These are phyloP conservation scores for Corynespora cassiicola DNA, from an alignment of 2,329 filamentous ascomycete species.

Conservation along the genomic window DNA sequence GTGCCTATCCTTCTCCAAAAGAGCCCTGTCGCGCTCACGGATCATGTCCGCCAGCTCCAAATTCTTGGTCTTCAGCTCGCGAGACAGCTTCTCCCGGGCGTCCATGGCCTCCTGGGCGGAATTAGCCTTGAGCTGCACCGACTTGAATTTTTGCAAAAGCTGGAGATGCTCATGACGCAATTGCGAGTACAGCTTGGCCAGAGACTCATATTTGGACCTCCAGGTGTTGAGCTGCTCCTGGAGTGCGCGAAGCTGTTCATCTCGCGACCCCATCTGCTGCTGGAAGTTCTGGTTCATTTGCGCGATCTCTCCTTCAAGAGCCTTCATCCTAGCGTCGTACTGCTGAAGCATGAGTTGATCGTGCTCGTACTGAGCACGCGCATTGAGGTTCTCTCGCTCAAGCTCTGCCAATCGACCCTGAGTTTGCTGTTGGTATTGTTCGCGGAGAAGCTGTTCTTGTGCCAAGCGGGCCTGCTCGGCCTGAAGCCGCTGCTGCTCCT, in stretches of 20 bases:
- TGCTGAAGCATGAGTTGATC: slow-evolving; percentile 97
- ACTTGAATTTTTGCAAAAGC: slow-evolving; percentile 93
- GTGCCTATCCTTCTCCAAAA: slow-evolving; percentile 91
- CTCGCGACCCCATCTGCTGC: slow-evolving; percentile 86
- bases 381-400: slow-evolving; percentile 93
- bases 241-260: slow-evolving; percentile 89
- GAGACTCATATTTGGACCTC: slow-evolving; percentile 94
- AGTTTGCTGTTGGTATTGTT: slow-evolving; percentile 92
- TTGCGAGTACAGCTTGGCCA: slow-evolving; percentile 97
- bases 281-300: slow-evolving; percentile 84
- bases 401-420: slow-evolving; percentile 95
- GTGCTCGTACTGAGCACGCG: slow-evolving; percentile 93
- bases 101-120: slow-evolving; percentile 98
- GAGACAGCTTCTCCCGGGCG: slow-evolving; percentile 89
- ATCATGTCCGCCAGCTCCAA: slow-evolving; percentile 99
- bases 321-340: slow-evolving; percentile 92
- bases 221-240: slow-evolving; percentile 98
- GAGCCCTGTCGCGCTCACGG: slow-evolving; percentile 87
- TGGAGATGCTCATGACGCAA: slow-evolving; percentile 94
- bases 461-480: slow-evolving; percentile 89
- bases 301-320: slow-evolving; percentile 83
- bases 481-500: slow-evolving; percentile 88
- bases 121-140: slow-evolving; percentile 92
- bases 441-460: slow-evolving; percentile 85
- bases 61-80: slow-evolving; percentile 99